Conservation (phyloP, 306 rosid genomes). For the Dryas alaskensis region DNA sequence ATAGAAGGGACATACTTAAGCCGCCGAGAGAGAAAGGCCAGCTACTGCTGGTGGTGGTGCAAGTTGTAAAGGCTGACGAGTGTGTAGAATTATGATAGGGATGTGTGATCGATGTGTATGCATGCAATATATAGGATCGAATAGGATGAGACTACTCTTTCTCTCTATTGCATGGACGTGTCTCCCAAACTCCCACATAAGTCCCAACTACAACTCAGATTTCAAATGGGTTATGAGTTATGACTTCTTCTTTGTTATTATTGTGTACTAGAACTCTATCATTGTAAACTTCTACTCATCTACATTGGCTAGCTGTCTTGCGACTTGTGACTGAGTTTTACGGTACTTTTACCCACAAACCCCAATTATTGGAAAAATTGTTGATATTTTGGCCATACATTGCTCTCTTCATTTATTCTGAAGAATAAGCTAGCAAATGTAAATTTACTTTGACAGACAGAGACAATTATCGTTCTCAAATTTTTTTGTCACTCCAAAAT, state of each 20-base stretch:
- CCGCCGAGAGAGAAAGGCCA: neutral
- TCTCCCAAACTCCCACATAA: neutral
- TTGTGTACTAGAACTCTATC: neutral
- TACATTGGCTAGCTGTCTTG: neutral
- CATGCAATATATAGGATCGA: neutral
- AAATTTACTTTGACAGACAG: too few species aligned
- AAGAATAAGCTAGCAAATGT: too few species aligned
- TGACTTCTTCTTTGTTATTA: neutral
- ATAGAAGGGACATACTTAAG: neutral
- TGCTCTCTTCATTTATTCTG: too few species aligned
- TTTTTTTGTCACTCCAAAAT: too few species aligned
- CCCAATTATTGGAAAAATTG: too few species aligned
- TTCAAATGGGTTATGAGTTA: neutral
- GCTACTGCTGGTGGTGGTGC: neutral
- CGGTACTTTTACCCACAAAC: too few species aligned
- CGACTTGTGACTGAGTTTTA: too few species aligned
- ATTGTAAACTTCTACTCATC: neutral
- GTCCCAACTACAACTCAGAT: neutral
- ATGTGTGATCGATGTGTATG: neutral
- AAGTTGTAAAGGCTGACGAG: neutral
- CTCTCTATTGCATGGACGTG: constrained; percentile 1
- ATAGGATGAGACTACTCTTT: neutral
- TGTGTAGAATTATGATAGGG: neutral
- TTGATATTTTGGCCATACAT: too few species aligned
- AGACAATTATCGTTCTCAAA: too few species aligned